Evolutionary conservation across 208 protist genomes (phyloP).

Genomic region (Trypanosoma avium): DNA sequence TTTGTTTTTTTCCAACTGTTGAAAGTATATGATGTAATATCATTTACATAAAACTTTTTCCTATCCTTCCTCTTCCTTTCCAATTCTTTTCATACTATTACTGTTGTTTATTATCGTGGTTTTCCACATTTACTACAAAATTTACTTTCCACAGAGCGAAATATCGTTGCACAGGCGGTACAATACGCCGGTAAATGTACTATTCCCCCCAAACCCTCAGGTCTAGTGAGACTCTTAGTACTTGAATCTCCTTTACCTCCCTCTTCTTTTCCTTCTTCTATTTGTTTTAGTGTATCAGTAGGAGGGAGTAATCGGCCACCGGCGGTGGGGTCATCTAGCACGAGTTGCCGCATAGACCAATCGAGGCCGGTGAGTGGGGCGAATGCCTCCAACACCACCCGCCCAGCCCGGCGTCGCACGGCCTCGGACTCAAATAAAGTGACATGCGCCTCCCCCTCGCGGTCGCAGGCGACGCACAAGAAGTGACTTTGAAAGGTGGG

Average conservation of each 20-base stretch:
- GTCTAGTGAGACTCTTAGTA: too few species aligned
- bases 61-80: too few species aligned
- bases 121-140: conserved; percentile 67
- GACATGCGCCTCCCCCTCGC: conserved; percentile 75
- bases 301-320: conserved; percentile 43
- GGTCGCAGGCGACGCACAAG: conserved; percentile 83
- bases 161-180: conserved; percentile 51
- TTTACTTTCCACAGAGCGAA: conserved; percentile 35
- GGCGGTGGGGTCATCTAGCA: conserved; percentile 58
- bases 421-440: conserved; percentile 79
- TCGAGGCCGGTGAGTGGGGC: conserved; percentile 67
- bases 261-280: background rate
- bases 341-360: conserved; percentile 61
- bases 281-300: background rate
- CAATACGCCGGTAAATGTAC: conserved; percentile 26
- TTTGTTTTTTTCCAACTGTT: background rate
- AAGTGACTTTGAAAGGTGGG: conserved; percentile 54
- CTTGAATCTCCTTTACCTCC: too few species aligned
- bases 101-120: conserved; percentile 23
- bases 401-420: conserved; percentile 36
- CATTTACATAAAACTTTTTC: too few species aligned
- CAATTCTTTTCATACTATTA: background rate
- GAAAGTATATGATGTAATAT: too few species aligned
- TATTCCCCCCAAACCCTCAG: too few species aligned
- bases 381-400: conserved; percentile 64